Percentiles rank a stretch among this genome's conserved stretches.
phyloP scores from a whole-genome alignment of 192 early-diverging fungal genomes.

The Rhizoclosmatium sp. region DNA sequence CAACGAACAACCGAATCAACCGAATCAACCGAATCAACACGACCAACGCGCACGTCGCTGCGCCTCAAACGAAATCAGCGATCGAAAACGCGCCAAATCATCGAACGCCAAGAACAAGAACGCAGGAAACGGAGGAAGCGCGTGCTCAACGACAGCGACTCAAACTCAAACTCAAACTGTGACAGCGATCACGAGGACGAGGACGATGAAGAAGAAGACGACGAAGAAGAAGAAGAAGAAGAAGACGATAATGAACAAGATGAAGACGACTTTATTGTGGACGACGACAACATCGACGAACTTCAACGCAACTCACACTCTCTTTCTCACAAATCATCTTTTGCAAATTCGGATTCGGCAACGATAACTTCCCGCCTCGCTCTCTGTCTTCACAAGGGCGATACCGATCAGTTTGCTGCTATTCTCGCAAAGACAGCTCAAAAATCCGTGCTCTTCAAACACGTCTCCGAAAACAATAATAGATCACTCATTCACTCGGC shows the following conservation, averaged over 20 bases:
- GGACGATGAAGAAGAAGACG: neutral
- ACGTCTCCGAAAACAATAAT: neutral
- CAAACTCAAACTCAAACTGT: neutral
- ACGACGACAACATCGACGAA: neutral
- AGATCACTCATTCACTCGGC: conserved; percentile 2
- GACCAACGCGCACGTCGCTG: no score
- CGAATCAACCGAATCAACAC: no score
- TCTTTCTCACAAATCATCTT: no score
- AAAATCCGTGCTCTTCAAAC: neutral
- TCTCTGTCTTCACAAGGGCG: neutral
- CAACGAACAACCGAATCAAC: no score
- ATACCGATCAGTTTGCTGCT: neutral
- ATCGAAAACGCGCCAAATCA: no score
- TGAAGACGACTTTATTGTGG: neutral
- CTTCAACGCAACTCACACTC: neutral
- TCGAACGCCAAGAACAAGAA: no score
- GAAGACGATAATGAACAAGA: neutral
- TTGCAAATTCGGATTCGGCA: neutral
- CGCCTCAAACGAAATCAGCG: no score
- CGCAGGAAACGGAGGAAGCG: no score
- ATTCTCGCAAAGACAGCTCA: neutral
- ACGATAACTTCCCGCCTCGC: neutral
- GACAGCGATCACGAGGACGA: conserved; percentile 4
- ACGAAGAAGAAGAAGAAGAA: conserved; percentile 3
- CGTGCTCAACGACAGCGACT: neutral